Conservation (phyloP, 164 flowering plant species). For the Stephania japonica region DNA sequence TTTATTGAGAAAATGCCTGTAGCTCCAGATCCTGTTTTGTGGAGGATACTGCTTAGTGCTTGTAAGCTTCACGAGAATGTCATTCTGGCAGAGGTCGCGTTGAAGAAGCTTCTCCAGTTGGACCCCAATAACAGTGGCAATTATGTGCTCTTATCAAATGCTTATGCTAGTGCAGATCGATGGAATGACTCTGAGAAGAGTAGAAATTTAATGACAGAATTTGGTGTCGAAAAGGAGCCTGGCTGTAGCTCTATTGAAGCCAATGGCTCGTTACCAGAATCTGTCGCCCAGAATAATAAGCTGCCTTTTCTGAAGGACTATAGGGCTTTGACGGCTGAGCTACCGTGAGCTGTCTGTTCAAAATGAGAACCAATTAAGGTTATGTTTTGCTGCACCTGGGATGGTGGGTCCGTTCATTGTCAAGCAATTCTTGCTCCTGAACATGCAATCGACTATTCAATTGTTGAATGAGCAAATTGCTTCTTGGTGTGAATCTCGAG, state of each 20-base stretch:
- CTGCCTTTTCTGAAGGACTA: not conserved
- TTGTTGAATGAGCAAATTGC: not conserved
- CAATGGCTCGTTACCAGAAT: slow-evolving; percentile 5
- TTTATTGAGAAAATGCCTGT: slow-evolving; percentile 49
- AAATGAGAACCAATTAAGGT: not conserved
- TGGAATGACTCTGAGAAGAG: slow-evolving; percentile 51
- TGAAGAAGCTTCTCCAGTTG: slow-evolving; percentile 44
- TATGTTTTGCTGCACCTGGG: not conserved
- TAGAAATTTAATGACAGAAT: slow-evolving; percentile 44
- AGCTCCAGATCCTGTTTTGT: slow-evolving; percentile 42
- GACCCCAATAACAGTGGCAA: slow-evolving; percentile 56
- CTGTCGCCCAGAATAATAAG: not conserved
- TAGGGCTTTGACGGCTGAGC: slow-evolving; percentile 1
- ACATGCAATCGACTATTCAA: not conserved
- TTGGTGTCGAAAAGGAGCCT: slow-evolving; percentile 43
- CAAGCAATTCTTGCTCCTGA: not conserved
- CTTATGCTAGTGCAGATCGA: slow-evolving; percentile 52
- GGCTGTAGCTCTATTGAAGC: slow-evolving; percentile 52
- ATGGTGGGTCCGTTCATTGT: not conserved
- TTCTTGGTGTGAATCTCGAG: not conserved
- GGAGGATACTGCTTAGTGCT: slow-evolving; percentile 63
- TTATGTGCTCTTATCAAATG: slow-evolving; percentile 50
- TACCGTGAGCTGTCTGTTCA: not conserved
- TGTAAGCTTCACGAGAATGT: slow-evolving; percentile 57
- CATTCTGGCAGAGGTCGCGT: slow-evolving; percentile 44